Base-by-base conservation (phyloP, 1,284 basidiomycete genomes). In the Chalciporus sp. region DNA sequence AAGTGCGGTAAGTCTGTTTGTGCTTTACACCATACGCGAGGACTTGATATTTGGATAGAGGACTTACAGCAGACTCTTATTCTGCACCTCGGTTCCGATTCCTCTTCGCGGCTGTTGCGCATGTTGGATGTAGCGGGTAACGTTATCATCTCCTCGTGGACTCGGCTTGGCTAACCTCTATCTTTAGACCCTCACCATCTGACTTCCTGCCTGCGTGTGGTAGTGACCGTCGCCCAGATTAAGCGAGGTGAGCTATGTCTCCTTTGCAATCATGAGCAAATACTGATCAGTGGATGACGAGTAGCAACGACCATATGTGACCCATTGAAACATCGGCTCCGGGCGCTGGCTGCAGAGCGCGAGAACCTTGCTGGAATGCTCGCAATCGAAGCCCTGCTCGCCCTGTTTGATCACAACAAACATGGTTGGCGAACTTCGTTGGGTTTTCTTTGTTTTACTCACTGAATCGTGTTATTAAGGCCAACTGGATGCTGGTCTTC, bases 121-220 rank as follows among this genome's bases (percentile, higher is more conserved):
- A 52, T 55, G 53, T 19, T 55, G 19, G 23, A 39, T 2, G 26
- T 47, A 23, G 20, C 40, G n/a, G 40, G 51, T 47, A 53, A 23
- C 31, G 10, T 4, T 29, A n/a, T 9, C 39, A 4, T 23, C 16
- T 51, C 37, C 20, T 27, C 19, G 23, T 37, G 5, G 23, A 23
- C 11, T 37, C n/a, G 33, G n/a, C 7, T 37, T 19, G 12, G 17
- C 29, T 26, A 19, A 29, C 31, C 17, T n/a, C n/a, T n/a, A n/a
- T n/a, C n/a, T n/a, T n/a, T n/a, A n/a, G n/a, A 53, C n/a, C 7
- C 28, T 8, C 28, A 42, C 29, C 41, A 47, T 44, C 28, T 53
- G n/a, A 45, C 50, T 16, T 41, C 46, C 12, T 44, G 35, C 11
- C 52, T 54, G 4, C 39, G 43, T 4, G 47, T 42, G 7, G 17